Evolutionary conservation across 73 alveolate species (phyloP), one percentile per base, ranked within the genome.

Genomic region (Chromera velia): DNA sequence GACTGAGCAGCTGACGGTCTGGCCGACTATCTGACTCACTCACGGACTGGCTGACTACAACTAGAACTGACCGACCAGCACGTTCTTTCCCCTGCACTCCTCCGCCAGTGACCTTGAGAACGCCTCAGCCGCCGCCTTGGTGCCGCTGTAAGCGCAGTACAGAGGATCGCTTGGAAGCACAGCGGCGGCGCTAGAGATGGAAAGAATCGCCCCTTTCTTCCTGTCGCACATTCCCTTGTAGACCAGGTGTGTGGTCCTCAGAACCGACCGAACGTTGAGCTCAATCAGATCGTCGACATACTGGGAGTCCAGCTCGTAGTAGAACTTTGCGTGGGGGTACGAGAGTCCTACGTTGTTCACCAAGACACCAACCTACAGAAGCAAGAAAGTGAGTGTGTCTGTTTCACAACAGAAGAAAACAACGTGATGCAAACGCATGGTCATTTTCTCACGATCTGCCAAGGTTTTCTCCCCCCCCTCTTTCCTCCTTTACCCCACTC

Each of bases 341-440:
- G 82, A 70, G 33, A 80, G 26, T 28, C 87, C 87, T 64, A 80
- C 87, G 62, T 80, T 80, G 82, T 80, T 80, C 70, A 80, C 67
- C 34, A 70, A 73, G 65, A 79, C 31, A 0, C 86, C 81, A 19
- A 45, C 81, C 0, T 63, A 66, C 76, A 75, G n/a, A 26, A 9
- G 31, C 19, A 10, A 9, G 34, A 65, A 9, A 9, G 9, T 30
- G 73, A 19, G n/a, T n/a, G n/a, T n/a, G n/a, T n/a, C n/a, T n/a
- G n/a, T n/a, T n/a, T n/a, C n/a, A n/a, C n/a, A n/a, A n/a, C n/a
- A n/a, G n/a, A n/a, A n/a, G n/a, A n/a, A n/a, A n/a, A n/a, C n/a
- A n/a, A n/a, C n/a, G n/a, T n/a, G n/a, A n/a, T n/a, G n/a, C n/a
- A n/a, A n/a, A n/a, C n/a, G n/a, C n/a, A n/a, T n/a, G n/a, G n/a